Percentiles rank a stretch among this genome's conserved stretches.
Evolutionary conservation across 1,139 yeast species (phyloP).

Genomic region (Taphrina sp.): DNA sequence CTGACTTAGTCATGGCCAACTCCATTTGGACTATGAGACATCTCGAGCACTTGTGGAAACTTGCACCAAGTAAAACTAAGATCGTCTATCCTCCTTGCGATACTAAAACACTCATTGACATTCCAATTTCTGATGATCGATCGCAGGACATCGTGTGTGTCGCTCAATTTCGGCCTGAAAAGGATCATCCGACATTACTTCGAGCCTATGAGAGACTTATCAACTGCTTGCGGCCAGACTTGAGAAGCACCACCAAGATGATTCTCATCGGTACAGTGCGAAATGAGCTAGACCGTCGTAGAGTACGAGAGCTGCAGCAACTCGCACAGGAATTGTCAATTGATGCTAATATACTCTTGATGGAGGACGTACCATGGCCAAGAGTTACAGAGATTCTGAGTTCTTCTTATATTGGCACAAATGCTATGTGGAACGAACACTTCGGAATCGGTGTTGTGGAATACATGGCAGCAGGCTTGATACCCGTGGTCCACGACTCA

Average conservation of each 20-base stretch:
- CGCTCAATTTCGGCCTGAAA: conserved; percentile 96
- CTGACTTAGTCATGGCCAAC: conserved; percentile 68
- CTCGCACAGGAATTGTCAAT: conserved; percentile 54
- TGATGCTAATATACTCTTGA: conserved; percentile 58
- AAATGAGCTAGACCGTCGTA: conserved; percentile 60
- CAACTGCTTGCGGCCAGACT: conserved; percentile 33
- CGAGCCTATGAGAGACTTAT: conserved; percentile 59
- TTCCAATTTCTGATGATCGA: conserved; percentile 44
- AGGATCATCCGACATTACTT: conserved; percentile 74
- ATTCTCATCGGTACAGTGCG: conserved; percentile 85
- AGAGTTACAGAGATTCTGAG: conserved; percentile 57
- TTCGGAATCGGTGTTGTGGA: conserved; percentile 98
- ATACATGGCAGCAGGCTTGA: conserved; percentile 78
- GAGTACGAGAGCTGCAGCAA: conserved; percentile 54
- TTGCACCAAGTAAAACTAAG: conserved; percentile 43
- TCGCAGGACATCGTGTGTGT: conserved; percentile 64
- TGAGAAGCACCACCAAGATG: conserved; percentile 47
- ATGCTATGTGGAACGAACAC: conserved; percentile 99
- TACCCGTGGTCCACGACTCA: conserved; percentile 88
- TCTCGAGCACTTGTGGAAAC: conserved; percentile 46
- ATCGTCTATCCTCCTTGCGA: conserved; percentile 87
- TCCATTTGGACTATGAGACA: conserved; percentile 91
- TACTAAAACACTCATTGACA: conserved; percentile 53
- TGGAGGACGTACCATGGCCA: conserved; percentile 72
- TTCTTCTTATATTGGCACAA: conserved; percentile 72